Conservation (phyloP, 2,329 filamentous ascomycete genomes). For the Juglanconis oblonga region DNA sequence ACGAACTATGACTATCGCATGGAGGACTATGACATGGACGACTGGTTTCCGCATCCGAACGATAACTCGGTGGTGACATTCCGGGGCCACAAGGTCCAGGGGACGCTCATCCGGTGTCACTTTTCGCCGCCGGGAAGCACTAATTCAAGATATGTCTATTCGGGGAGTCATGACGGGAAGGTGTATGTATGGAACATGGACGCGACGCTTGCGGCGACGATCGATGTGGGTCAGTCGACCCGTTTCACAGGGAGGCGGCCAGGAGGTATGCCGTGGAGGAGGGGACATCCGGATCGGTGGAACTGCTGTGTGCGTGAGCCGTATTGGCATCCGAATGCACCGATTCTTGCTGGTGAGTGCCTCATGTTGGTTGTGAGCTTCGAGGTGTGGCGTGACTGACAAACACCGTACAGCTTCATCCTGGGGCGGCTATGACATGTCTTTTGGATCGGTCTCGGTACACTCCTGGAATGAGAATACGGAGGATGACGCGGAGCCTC, state of each 20-base stretch:
- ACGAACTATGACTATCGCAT: slow-evolving; percentile 74
- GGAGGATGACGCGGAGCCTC: slow-evolving; percentile 60
- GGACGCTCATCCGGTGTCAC: slow-evolving; percentile 90
- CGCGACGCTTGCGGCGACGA: slow-evolving; percentile 72
- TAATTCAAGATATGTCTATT: slow-evolving; percentile 89
- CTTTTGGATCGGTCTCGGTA: slow-evolving; percentile 71
- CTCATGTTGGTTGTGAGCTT: neutral
- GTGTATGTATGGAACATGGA: slow-evolving; percentile 94
- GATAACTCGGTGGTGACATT: slow-evolving; percentile 95
- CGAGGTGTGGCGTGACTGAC: neutral
- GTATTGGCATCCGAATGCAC: slow-evolving; percentile 85
- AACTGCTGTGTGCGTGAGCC: slow-evolving; percentile 81
- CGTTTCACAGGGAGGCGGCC: neutral
- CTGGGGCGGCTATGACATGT: slow-evolving; percentile 75
- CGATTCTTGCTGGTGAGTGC: slow-evolving; percentile 65
- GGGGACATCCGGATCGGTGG: slow-evolving; percentile 64
- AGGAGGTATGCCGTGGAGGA: slow-evolving; percentile 20
- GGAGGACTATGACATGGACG: slow-evolving; percentile 60
- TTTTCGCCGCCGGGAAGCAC: slow-evolving; percentile 86
- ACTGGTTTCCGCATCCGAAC: slow-evolving; percentile 71
- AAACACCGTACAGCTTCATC: slow-evolving; percentile 61
- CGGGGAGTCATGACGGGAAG: slow-evolving; percentile 83
- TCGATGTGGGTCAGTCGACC: slow-evolving; percentile 76
- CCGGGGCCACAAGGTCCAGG: slow-evolving; percentile 82
- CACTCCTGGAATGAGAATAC: slow-evolving; percentile 73